phyloP scores from a whole-genome alignment of 2,329 filamentous ascomycete genomes.

The Penicillium psychrosexuale region DNA sequence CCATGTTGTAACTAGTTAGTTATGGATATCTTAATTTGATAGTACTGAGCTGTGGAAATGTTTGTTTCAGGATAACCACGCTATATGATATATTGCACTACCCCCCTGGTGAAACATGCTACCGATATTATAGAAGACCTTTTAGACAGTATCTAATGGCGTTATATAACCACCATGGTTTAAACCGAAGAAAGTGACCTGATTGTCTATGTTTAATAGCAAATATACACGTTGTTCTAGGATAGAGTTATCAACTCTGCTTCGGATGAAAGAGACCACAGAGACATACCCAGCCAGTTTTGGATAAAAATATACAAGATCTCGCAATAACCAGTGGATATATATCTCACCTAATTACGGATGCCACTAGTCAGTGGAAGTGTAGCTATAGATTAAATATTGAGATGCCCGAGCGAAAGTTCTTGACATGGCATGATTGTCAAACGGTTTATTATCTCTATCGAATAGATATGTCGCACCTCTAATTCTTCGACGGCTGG shows the following conservation, averaged over 20 bases:
- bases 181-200: not conserved
- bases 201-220: not conserved
- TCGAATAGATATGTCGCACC: conserved; percentile 31
- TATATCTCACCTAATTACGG: not conserved
- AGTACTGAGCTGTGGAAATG: not conserved
- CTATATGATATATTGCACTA: not conserved
- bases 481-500: conserved; percentile 38
- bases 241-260: not conserved
- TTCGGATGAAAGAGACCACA: not conserved
- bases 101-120: not conserved
- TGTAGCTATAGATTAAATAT: too few species aligned
- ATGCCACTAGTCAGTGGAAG: too few species aligned
- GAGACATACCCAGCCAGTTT: not conserved
- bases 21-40: not conserved
- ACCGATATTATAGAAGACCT: not conserved
- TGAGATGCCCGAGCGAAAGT: too few species aligned
- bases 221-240: too few species aligned
- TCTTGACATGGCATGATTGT: not conserved
- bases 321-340: not conserved
- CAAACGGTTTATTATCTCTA: not conserved
- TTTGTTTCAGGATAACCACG: not conserved
- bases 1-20: too few species aligned
- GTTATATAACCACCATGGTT: not conserved
- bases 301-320: too few species aligned
- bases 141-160: not conserved